Percentiles rank a stretch among this genome's conserved stretches.
phyloP scores from a whole-genome alignment of 352 stramenopile species.

The Globisporangium splendens region DNA sequence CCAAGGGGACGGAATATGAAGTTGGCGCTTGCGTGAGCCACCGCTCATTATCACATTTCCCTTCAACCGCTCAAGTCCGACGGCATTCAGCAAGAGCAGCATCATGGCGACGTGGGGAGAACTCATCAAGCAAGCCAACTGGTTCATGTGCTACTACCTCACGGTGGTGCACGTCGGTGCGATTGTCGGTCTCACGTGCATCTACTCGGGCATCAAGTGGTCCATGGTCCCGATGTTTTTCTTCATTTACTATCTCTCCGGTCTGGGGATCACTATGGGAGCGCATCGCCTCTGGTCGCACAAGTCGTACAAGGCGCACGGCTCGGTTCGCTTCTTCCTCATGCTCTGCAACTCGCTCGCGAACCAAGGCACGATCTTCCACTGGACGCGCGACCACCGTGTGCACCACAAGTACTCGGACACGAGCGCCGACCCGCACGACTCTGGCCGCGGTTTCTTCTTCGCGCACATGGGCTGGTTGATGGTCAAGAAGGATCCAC shows the following conservation, averaged over 20 bases:
- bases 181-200: conserved; percentile 8
- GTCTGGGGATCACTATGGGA: conserved; percentile 96
- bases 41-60: too few species aligned
- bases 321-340: conserved; percentile 89
- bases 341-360: conserved; percentile 99
- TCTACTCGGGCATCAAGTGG: conserved; percentile 62
- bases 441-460: conserved; percentile 97
- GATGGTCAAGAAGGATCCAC: conserved; percentile 96
- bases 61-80: too few species aligned
- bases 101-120: conserved; percentile 12
- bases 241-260: conserved; percentile 93
- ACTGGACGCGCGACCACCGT: conserved; percentile 98
- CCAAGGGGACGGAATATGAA: too few species aligned
- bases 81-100: too few species aligned
- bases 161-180: conserved; percentile 90
- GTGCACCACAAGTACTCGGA: conserved; percentile 99
- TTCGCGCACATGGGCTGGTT: conserved; percentile 99
- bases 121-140: conserved; percentile 90
- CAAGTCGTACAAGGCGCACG: conserved; percentile 93
- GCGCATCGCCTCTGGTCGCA: conserved; percentile 97
- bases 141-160: conserved; percentile 98
- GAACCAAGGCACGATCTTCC: conserved; percentile 95
- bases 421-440: conserved; percentile 93
- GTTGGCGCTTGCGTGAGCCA: too few species aligned
- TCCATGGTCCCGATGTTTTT: conserved; percentile 67